Base-by-base conservation (phyloP, 495 filamentous ascomycete genomes). In the Penicillium salamii region DNA sequence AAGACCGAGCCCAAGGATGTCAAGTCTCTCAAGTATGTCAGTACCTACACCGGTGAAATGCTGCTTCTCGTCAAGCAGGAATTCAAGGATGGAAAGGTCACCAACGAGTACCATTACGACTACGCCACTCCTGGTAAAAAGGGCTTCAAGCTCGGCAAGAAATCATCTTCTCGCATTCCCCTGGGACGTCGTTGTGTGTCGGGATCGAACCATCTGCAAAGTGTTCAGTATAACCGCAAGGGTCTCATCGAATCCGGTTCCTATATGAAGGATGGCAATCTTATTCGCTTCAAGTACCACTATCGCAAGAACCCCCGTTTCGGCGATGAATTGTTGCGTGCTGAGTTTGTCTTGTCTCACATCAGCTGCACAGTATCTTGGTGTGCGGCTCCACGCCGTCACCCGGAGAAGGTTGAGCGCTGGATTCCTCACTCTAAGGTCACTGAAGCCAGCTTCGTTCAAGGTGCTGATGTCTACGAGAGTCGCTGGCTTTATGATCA, bases 401-500 rank as follows among this genome's bases (percentile, higher is more conserved):
- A 78, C 50, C 68, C 75, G 5, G 71, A 79, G 42, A 79, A 77
- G 61, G 62, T 74, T 15, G 75, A 83, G 17, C 68, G 69, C 35
- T 84, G 80, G 79, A 81, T 83, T 44, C 80, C 80, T 21, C 77
- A 78, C 55, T 72, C 79, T 5, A 79, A 79, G 44, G 77, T 83
- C 3, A 80, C 75, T 6, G 78, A 82, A 55, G 80, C 79, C 5
- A 83, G 75, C 4, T 82, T 82, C 46, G 70, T 78, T 7, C 70
- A 80, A 48, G 76, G 70, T 14, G 54, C 70, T 8, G 71, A 81
- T 55, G 76, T 80, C 14, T 83, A 78, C 42, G 71, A 80, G 43
- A 69, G 73, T 45, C 72, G 66, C 19, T 84, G 80, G 80, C 52
- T 74, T 6, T 84, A 84, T 44, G 78, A 83, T 49, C 81, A 84